phyloP scores from a whole-genome alignment of 805 yeast genomes.

The Candida hungchunana region DNA sequence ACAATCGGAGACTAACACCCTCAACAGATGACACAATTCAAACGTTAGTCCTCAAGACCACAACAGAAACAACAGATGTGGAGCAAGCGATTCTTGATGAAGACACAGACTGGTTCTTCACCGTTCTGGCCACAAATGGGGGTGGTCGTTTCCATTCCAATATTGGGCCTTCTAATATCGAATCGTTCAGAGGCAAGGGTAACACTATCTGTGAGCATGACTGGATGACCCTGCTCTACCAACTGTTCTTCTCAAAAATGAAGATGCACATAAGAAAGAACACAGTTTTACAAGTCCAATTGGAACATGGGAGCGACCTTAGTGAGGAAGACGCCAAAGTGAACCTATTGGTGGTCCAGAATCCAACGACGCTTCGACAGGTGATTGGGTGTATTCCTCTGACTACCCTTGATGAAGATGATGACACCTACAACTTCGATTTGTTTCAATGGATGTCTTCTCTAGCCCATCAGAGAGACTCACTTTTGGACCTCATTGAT shows the following conservation, averaged over 20 bases:
- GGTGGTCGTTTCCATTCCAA: background rate
- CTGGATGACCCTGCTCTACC: constrained; percentile 13
- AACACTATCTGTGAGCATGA: constrained; percentile 7
- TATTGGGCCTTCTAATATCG: constrained; percentile 1
- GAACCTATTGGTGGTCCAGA: background rate
- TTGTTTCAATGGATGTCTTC: constrained; percentile 20
- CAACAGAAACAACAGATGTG: background rate
- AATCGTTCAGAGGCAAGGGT: constrained; percentile 1
- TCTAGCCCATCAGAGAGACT: constrained; percentile 12
- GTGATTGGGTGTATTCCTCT: constrained; percentile 13
- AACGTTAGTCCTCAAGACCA: too few relatives aligned
- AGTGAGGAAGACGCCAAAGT: constrained; percentile 2
- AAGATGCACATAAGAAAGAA: background rate
- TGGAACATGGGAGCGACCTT: constrained; percentile 2
- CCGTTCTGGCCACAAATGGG: constrained; percentile 12
- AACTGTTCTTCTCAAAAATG: constrained; percentile 10
- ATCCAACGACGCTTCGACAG: constrained; percentile 5
- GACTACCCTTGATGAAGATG: constrained; percentile 5
- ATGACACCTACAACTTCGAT: constrained; percentile 12
- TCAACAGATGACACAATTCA: too few relatives aligned
- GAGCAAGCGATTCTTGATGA: constrained; percentile 1
- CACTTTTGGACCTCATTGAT: background rate
- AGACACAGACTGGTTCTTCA: constrained; percentile 10
- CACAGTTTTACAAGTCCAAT: background rate
- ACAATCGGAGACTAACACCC: too few relatives aligned